Percentiles rank a stretch among this genome's conserved stretches.
Evolutionary conservation across 1,284 basidiomycete genomes (phyloP).

Genomic region (Boletus sp.): DNA sequence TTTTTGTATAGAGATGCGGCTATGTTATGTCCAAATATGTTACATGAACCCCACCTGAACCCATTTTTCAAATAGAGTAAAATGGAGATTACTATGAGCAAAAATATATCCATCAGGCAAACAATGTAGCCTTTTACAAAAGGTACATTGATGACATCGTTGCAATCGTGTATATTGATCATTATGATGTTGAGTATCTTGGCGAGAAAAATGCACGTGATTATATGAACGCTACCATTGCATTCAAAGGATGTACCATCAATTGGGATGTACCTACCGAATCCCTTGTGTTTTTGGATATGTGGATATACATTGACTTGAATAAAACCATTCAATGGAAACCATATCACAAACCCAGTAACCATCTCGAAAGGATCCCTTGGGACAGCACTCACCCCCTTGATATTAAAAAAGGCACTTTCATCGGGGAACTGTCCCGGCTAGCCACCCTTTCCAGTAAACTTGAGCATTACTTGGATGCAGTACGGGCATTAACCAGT

Average conservation of each 20-base stretch:
- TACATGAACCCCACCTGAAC: too few relatives aligned
- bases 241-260: background rate
- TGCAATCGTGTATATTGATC: background rate
- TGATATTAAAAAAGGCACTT: background rate
- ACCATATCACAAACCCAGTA: background rate
- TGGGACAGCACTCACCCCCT: background rate
- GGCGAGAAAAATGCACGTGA: too few relatives aligned
- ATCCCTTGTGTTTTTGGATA: background rate
- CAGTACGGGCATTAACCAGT: background rate
- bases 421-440: background rate
- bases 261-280: background rate
- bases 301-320: background rate
- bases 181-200: background rate
- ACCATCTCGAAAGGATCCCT: conserved; percentile 1
- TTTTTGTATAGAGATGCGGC: too few relatives aligned
- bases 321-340: background rate
- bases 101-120: background rate
- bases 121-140: background rate
- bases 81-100: too few relatives aligned
- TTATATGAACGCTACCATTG: background rate
- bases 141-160: background rate
- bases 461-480: background rate
- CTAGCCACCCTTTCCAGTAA: background rate
- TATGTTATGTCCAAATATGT: too few relatives aligned
- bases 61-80: too few relatives aligned